These are phyloP conservation scores for Boletus eberwhitei DNA, from an alignment of 768 basidiomycete species.

Conservation along the genomic window DNA sequence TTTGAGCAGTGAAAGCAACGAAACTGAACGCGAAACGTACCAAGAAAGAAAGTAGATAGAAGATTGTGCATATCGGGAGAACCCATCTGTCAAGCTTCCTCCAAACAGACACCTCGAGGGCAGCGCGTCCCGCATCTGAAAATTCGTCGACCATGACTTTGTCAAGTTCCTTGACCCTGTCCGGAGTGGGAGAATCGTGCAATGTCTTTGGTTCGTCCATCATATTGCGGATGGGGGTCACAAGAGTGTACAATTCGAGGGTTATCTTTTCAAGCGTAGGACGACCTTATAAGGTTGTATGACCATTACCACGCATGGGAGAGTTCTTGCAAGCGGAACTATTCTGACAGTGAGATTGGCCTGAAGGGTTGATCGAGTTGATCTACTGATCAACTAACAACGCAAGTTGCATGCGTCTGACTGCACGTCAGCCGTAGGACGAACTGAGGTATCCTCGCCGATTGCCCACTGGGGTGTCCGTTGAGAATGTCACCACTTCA, in stretches of 20 bases:
- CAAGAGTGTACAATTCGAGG: not conserved
- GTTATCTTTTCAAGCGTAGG: not conserved
- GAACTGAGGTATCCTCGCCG: not conserved
- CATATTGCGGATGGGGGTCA: not conserved
- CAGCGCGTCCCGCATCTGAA: conserved; percentile 9
- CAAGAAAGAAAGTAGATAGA: conserved; percentile 52
- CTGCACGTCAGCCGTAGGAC: not conserved
- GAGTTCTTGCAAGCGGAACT: not conserved
- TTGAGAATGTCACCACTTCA: not conserved
- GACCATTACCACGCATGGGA: not conserved
- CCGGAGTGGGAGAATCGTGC: not conserved
- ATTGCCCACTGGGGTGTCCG: not conserved
- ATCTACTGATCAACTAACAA: not conserved
- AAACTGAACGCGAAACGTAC: conserved; percentile 31
- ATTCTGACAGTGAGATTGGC: not conserved
- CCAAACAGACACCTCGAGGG: conserved; percentile 43
- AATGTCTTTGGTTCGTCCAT: conserved; percentile 6
- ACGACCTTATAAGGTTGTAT: not conserved
- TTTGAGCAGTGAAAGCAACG: not conserved
- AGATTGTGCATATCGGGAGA: conserved; percentile 46
- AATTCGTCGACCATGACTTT: conserved; percentile 5
- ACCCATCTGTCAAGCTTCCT: conserved; percentile 48
- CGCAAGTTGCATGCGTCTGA: not conserved
- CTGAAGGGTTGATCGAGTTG: not conserved
- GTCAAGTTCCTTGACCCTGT: conserved; percentile 6